Evolutionary conservation across 2,329 filamentous ascomycete genomes (phyloP), one percentile per base, ranked within the genome.

Genomic region (Thermomyces lanuginosus): DNA sequence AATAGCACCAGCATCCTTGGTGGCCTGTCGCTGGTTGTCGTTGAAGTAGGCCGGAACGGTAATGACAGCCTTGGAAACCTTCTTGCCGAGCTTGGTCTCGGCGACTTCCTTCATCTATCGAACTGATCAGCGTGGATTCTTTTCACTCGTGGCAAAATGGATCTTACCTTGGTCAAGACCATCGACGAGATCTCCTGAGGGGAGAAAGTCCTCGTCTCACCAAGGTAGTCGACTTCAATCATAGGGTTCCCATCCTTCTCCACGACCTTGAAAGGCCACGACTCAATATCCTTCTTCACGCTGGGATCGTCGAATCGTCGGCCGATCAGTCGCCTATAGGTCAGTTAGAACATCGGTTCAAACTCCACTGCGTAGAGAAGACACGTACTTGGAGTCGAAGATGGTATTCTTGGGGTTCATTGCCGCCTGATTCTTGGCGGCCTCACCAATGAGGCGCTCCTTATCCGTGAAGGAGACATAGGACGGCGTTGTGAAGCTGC

Each of bases 31-130:
- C 70, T 98, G 89, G 71, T 92, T 92, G 75, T 98, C 89, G 72
- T 95, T 95, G 81, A 98, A 98, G 73, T 98, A 98, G 55, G 89
- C 89, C 32, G 89, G 89, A 33, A 95, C 89, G 37, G 89, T 98
- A 61, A 98, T 84, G 58, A 98, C 89, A 40, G 89, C 89, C 75
- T 95, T 95, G 65, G 89, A 76, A 50, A 95, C 84, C 69, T 89
- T 92, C 77, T 91, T 92, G 61, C 83, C 89, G 48, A 98, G 75
- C 73, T 98, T 95, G 61, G 69, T 71, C 71, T 98, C 89, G 50
- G 89, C 89, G 56, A 93, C 83, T 65, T 98, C 89, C 72, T 92
- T 92, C 86, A 95, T 93, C 86, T 92, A 28, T 35, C 22, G 8
- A 13, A n/a, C n/a, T n/a, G n/a, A n/a, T n/a, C 3, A 8, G n/a